Percentiles rank a stretch among this genome's conserved stretches.
These are phyloP conservation scores for Suillus subluteus DNA, from an alignment of 768 basidiomycete species.

Conservation along the genomic window DNA sequence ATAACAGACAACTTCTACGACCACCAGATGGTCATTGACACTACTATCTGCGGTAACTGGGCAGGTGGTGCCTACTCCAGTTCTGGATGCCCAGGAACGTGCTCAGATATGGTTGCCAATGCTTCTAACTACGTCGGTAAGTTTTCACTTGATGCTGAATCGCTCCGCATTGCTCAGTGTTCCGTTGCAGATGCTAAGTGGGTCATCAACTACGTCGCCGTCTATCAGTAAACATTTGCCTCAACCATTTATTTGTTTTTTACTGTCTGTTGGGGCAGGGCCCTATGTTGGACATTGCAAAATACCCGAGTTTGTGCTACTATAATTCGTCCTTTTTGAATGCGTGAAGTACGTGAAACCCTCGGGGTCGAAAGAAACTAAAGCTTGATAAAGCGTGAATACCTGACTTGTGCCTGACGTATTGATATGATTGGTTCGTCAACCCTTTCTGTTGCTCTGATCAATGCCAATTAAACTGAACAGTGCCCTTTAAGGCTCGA, in stretches of 20 bases:
- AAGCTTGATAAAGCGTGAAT: background rate
- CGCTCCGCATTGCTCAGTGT: background rate
- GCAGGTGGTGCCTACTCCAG: slow-evolving; percentile 26
- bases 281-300: background rate
- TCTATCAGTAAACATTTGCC: slow-evolving; percentile 41
- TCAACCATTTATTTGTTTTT: background rate
- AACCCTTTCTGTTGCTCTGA: background rate
- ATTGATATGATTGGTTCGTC: background rate
- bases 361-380: background rate
- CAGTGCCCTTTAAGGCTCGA: no score
- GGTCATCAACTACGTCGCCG: slow-evolving; percentile 59
- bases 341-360: background rate
- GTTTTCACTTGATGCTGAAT: slow-evolving; percentile 30
- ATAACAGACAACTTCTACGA: slow-evolving; percentile 55
- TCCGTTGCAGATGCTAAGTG: slow-evolving; percentile 51
- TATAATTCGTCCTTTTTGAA: background rate
- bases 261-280: background rate
- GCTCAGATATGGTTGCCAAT: slow-evolving; percentile 52
- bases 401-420: background rate
- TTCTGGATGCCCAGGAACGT: slow-evolving; percentile 46
- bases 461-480: no score
- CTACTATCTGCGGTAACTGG: slow-evolving; percentile 38
- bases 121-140: slow-evolving; percentile 56
- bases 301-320: background rate
- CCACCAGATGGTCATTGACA: slow-evolving; percentile 50